phyloP scores from a whole-genome alignment of 2,329 filamentous ascomycete genomes.

The Blastomyces percursus region DNA sequence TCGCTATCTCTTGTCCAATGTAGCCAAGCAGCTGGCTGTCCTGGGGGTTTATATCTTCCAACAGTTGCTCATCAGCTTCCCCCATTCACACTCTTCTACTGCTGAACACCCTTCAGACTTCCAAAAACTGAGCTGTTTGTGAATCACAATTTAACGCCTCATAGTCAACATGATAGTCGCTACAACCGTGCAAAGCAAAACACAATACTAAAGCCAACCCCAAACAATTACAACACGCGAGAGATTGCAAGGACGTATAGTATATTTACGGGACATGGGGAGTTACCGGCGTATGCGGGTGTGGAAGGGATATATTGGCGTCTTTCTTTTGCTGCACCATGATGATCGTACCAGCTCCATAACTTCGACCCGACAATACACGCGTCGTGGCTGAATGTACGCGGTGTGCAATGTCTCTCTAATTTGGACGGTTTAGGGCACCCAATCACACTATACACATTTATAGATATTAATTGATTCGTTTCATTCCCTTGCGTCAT shows the following conservation, averaged over 20 bases:
- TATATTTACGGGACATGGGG: not conserved
- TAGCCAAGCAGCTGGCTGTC: not conserved
- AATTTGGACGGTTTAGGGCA: not conserved
- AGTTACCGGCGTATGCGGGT: slow-evolving; percentile 39
- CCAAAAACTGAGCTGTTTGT: not conserved
- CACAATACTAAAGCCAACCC: not conserved
- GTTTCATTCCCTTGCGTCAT: not conserved
- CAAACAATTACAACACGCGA: not conserved
- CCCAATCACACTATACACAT: not conserved
- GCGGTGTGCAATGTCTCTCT: slow-evolving; percentile 20
- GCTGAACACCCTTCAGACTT: not conserved
- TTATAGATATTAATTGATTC: not conserved
- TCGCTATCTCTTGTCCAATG: not conserved
- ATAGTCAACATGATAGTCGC: not conserved
- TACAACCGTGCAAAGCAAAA: not conserved
- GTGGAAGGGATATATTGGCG: slow-evolving; percentile 31
- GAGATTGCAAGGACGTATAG: slow-evolving; percentile 2
- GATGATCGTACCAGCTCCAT: slow-evolving; percentile 43
- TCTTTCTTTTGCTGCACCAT: slow-evolving; percentile 37
- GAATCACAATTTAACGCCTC: not conserved
- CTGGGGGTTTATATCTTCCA: not conserved
- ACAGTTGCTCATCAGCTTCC: not conserved
- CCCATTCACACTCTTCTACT: not conserved
- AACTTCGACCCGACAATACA: slow-evolving; percentile 49
- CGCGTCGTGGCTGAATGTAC: slow-evolving; percentile 50